A percentile compares a stretch with the other conserved stretches of the same genome.
phyloP scores from a whole-genome alignment of 768 basidiomycete species.

The Tylopilus intermedius region DNA sequence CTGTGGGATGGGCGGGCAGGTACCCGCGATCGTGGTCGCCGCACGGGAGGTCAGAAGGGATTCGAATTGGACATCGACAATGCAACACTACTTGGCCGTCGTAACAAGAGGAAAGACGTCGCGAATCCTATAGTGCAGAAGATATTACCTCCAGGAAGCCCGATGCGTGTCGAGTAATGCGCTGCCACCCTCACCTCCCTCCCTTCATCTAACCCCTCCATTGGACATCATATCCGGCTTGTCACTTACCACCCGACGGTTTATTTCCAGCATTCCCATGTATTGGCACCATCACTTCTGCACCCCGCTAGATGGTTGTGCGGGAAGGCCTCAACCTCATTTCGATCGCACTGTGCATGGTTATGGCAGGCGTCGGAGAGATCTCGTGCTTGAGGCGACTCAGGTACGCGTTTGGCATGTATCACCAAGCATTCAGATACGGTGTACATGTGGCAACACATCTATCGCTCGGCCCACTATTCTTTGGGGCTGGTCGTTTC shows the following conservation, averaged over 20 bases:
- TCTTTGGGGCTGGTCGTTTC: conserved; percentile 89
- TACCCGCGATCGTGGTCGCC: conserved; percentile 52
- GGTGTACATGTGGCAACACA: conserved; percentile 89
- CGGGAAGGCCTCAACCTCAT: conserved; percentile 86
- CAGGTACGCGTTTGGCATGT: conserved; percentile 86
- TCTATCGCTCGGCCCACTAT: conserved; percentile 84
- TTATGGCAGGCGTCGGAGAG: conserved; percentile 98
- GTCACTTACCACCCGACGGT: background rate
- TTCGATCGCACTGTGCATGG: conserved; percentile 80
- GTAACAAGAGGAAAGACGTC: conserved; percentile 42
- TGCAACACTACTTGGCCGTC: conserved; percentile 79
- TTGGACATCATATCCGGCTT: background rate
- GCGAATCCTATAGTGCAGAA: conserved; percentile 34
- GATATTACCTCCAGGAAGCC: conserved; percentile 25
- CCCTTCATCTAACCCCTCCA: background rate
- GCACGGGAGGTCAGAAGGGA: conserved; percentile 25
- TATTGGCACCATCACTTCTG: background rate
- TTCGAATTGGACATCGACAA: conserved; percentile 87
- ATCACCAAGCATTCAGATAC: conserved; percentile 70
- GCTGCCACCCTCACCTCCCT: background rate
- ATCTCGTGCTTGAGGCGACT: conserved; percentile 82
- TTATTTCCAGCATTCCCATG: background rate
- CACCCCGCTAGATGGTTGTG: conserved; percentile 38
- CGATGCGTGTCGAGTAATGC: conserved; percentile 29
- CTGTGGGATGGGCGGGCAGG: conserved; percentile 65